A percentile compares a stretch with the other conserved stretches of the same genome.
These are phyloP conservation scores for Mycena vulgaris DNA, from an alignment of 768 basidiomycete species.

Conservation along the genomic window DNA sequence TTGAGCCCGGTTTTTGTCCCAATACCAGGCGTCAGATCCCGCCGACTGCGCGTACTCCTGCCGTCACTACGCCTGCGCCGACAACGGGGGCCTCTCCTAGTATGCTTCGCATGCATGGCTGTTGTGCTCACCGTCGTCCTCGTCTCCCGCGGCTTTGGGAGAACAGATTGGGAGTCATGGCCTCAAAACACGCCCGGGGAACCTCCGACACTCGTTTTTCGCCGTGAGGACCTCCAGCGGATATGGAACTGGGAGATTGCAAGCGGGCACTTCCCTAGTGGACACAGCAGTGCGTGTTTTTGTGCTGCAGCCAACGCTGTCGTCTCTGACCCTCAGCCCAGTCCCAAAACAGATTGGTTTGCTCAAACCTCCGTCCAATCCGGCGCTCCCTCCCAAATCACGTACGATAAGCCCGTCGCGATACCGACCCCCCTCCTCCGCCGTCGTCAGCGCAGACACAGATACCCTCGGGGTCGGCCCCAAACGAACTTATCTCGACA, in stretches of 20 bases:
- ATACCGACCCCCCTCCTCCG: conserved; percentile 59
- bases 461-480: conserved; percentile 80
- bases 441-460: conserved; percentile 55
- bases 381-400: conserved; percentile 71
- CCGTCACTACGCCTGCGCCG: conserved; percentile 71
- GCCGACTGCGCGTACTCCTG: conserved; percentile 71
- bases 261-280: conserved; percentile 91
- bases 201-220: conserved; percentile 79
- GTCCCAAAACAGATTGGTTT: conserved; percentile 78
- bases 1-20: conserved; percentile 70
- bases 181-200: conserved; percentile 55
- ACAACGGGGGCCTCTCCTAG: conserved; percentile 68
- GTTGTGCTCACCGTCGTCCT: conserved; percentile 65
- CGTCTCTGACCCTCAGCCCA: conserved; percentile 44
- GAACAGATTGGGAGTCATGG: conserved; percentile 58
- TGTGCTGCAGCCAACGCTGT: neutral
- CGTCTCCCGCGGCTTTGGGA: conserved; percentile 58
- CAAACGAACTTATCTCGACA: conserved; percentile 81
- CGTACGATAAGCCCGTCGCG: conserved; percentile 63
- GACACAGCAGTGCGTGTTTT: conserved; percentile 69
- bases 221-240: conserved; percentile 79
- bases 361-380: conserved; percentile 70
- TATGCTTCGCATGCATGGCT: conserved; percentile 66
- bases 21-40: conserved; percentile 70
- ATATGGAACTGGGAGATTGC: conserved; percentile 97